Percentiles rank a stretch among this genome's conserved stretches.
These are phyloP conservation scores for Eucalyptus fibrosa DNA, from an alignment of 345 rosid genomes.

Conservation along the genomic window DNA sequence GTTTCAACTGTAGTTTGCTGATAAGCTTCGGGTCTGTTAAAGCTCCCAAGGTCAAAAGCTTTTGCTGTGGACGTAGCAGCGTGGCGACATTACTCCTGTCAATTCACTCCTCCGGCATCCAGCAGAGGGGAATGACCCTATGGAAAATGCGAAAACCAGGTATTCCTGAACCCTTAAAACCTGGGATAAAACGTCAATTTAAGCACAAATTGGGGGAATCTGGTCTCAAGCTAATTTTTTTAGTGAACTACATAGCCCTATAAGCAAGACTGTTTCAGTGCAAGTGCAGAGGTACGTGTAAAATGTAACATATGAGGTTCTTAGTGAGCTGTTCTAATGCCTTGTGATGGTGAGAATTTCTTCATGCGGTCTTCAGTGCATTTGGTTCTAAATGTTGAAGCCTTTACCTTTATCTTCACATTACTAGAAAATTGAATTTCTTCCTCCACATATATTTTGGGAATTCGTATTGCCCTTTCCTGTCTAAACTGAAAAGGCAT, in stretches of 20 bases:
- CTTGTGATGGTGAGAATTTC: background rate
- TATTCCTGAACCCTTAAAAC: background rate
- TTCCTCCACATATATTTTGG: background rate
- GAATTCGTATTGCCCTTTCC: background rate
- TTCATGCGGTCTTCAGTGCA: background rate
- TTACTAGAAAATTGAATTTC: background rate
- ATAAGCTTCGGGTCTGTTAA: background rate
- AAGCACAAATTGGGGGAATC: background rate
- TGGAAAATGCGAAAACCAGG: background rate
- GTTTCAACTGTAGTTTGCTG: background rate
- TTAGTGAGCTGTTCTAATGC: background rate
- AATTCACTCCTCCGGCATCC: background rate
- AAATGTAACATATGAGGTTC: background rate
- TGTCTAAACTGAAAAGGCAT: background rate
- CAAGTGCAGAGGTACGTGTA: background rate
- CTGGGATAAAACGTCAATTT: background rate
- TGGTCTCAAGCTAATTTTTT: background rate
- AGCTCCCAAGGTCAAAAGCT: background rate
- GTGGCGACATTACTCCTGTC: background rate
- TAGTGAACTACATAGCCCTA: background rate
- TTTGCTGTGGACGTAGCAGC: accelerated
- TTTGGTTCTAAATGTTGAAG: background rate
- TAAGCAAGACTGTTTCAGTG: background rate
- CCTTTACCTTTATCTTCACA: background rate
- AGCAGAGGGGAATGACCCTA: background rate